Evolutionary conservation across 2,329 filamentous ascomycete species (phyloP), one percentile per base, ranked within the genome.

Genomic region (Exophiala mesophila): DNA sequence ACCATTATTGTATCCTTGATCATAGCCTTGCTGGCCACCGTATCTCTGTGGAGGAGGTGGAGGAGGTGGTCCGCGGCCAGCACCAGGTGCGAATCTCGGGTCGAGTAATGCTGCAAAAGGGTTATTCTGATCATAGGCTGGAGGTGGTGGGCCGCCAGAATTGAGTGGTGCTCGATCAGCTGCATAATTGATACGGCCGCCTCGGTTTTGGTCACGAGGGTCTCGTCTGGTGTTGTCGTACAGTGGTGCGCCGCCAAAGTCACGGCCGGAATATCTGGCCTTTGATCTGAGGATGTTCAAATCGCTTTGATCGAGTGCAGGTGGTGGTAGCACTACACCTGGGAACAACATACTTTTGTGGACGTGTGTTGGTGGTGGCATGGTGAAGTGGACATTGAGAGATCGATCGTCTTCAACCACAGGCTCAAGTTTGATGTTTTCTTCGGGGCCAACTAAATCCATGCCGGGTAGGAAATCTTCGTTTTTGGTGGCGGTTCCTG

Each of bases 271-370:
- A 47, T 77, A 75, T 41, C 76, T 70, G 23, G 82, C 71, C 59
- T 83, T 82, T 39, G 76, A 74, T 59, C 80, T 79, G 31, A 89
- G 76, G 5, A 77, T 73, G 51, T 89, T 83, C 40, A 90, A 79
- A 58, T 96, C 89, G 45, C 76, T 77, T 23, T 78, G 74, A 44
- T 85, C 84, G 1, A 98, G 76, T 7, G 80, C 83, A 2, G 86
- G 79, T 2, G 74, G 67, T 3, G 85, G 79, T 43, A 89, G 74
- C 55, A 83, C 80, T 28, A 89, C 81, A 9, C 92, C 92, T 2
- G 88, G 82, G 24, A 98, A 74, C 10, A 98, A 76, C 85, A 95
- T 94, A 4, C 89, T 96, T 62, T 96, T 96, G 67, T 98, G 92
- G 3, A 79, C 70, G 55, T 86, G 77, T 7, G 71, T 72, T 13